Evolutionary conservation across 306 rosid species (phyloP).

Genomic region (Quercus agrifolia): DNA sequence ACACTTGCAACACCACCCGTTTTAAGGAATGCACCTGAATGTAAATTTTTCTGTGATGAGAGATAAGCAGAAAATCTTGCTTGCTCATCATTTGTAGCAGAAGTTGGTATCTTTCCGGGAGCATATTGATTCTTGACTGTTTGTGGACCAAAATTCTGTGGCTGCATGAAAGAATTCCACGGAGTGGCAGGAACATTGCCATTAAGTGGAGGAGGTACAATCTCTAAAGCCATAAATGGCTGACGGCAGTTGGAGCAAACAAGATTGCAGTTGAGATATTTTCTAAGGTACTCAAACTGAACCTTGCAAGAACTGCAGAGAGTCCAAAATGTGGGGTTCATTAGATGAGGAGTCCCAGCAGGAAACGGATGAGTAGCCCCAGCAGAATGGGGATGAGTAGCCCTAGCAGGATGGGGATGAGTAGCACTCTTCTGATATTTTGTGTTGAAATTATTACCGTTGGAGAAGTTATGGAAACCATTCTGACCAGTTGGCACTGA

Average conservation of each 20-base stretch:
- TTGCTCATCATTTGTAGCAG: constrained; percentile 18
- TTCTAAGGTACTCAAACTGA: constrained; percentile 51
- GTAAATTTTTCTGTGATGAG: constrained; percentile 19
- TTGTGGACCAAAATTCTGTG: constrained; percentile 27
- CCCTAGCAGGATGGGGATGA: constrained; percentile 23
- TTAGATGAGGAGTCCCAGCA: constrained; percentile 15
- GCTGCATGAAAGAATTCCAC: constrained; percentile 27
- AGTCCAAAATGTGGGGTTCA: constrained; percentile 72
- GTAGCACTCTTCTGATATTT: constrained; percentile 27
- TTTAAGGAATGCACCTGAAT: constrained; percentile 30
- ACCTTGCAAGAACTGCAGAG: constrained; percentile 48
- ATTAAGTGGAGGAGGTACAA: constrained; percentile 30
- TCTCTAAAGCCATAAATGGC: constrained; percentile 55
- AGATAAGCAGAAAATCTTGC: constrained; percentile 17
- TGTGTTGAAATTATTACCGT: constrained; percentile 23
- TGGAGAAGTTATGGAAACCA: constrained; percentile 27
- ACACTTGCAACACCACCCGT: constrained; percentile 22
- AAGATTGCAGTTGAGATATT: constrained; percentile 35
- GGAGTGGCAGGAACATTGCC: constrained; percentile 30
- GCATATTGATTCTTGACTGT: constrained; percentile 24
- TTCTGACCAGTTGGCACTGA: constrained; percentile 30
- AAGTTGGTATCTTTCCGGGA: constrained; percentile 33
- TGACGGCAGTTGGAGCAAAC: constrained; percentile 42
- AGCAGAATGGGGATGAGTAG: constrained; percentile 2
- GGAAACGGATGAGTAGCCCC: constrained; percentile 25